Evolutionary conservation across 2,329 filamentous ascomycete genomes (phyloP).

Genomic region (Claviceps pusilla): DNA sequence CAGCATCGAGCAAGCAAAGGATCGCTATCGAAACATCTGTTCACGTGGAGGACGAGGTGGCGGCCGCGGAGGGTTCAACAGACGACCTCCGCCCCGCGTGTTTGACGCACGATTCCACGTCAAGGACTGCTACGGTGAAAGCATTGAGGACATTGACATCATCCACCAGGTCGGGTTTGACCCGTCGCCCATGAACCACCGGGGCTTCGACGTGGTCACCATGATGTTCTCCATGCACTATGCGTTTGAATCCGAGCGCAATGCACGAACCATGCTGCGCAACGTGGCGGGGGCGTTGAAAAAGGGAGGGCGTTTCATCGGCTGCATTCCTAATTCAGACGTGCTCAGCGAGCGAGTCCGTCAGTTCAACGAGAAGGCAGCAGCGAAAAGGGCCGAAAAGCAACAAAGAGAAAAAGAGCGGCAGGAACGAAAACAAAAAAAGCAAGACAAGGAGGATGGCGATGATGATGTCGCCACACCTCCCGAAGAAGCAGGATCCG

Average conservation of each 20-base stretch:
- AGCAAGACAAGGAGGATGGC: constrained; percentile 6
- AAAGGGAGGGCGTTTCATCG: constrained; percentile 88
- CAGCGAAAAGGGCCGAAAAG: constrained; percentile 26
- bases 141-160: constrained; percentile 66
- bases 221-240: constrained; percentile 99
- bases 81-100: constrained; percentile 37
- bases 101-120: constrained; percentile 81
- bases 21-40: constrained; percentile 64
- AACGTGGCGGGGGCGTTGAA: constrained; percentile 85
- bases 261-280: constrained; percentile 79
- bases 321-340: constrained; percentile 93
- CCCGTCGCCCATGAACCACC: constrained; percentile 52
- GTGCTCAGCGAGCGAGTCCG: constrained; percentile 68
- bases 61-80: constrained; percentile 34
- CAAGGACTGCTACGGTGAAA: constrained; percentile 85
- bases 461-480: constrained; percentile 1
- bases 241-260: constrained; percentile 83
- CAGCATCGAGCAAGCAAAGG: constrained; percentile 77
- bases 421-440: constrained; percentile 11
- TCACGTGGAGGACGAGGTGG: constrained; percentile 43
- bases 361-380: constrained; percentile 48
- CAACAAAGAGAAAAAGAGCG: constrained; percentile 20
- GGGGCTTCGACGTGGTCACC: constrained; percentile 87
- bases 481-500: constrained; percentile 15
- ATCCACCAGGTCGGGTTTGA: constrained; percentile 81